These are phyloP conservation scores for Termitomyces titanicus DNA, from an alignment of 768 basidiomycete genomes.

Conservation along the genomic window DNA sequence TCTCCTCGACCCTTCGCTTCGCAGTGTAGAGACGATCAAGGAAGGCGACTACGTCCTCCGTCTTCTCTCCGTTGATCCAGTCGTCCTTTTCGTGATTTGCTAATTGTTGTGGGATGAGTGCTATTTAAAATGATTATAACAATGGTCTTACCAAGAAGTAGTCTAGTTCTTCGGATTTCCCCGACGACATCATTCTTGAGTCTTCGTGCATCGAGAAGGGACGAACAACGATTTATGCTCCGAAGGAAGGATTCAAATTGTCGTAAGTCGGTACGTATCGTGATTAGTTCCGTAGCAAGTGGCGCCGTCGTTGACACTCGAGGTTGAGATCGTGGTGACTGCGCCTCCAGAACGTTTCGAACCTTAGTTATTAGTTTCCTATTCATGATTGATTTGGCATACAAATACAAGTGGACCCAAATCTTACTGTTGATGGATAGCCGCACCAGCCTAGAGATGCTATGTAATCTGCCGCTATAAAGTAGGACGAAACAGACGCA, in stretches of 20 bases:
- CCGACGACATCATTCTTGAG: conserved; percentile 89
- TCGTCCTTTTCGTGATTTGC: conserved; percentile 86
- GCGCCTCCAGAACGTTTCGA: conserved; percentile 78
- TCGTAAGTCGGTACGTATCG: conserved; percentile 72
- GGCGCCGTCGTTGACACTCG: conserved; percentile 34
- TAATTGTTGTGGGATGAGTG: conserved; percentile 20
- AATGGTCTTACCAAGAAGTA: conserved; percentile 57
- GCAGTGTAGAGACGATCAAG: conserved; percentile 87
- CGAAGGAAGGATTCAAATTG: conserved; percentile 91
- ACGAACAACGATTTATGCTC: conserved; percentile 78
- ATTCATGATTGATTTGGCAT: conserved; percentile 6
- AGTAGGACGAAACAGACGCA: conserved; percentile 35
- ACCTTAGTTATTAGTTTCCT: conserved; percentile 88
- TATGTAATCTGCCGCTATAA: background rate
- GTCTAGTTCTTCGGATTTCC: conserved; percentile 82
- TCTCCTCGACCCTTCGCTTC: conserved; percentile 80
- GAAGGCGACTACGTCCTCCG: conserved; percentile 83
- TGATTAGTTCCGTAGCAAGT: conserved; percentile 65
- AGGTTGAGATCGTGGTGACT: conserved; percentile 55
- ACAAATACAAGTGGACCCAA: background rate
- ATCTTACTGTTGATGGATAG: conserved; percentile 47
- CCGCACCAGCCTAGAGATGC: conserved; percentile 40
- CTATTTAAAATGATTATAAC: background rate
- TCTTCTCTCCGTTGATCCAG: conserved; percentile 83
- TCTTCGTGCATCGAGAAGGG: conserved; percentile 83